phyloP scores from a whole-genome alignment of 2,329 filamentous ascomycete genomes.

The Colletotrichum salicis region DNA sequence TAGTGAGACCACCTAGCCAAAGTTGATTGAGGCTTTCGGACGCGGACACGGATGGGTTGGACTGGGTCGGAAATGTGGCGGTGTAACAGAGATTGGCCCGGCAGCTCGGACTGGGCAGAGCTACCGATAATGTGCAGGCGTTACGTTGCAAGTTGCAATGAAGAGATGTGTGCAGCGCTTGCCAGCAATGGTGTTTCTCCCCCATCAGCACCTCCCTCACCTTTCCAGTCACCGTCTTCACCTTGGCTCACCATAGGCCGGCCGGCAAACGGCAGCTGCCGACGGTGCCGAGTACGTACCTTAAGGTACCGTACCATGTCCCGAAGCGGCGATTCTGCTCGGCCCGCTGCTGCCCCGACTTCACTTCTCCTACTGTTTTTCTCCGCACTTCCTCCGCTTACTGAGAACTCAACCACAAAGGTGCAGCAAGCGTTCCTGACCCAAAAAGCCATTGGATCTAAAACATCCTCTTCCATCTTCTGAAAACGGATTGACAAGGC shows the following conservation, averaged over 20 bases:
- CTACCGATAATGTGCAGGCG: background rate
- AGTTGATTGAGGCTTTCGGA: background rate
- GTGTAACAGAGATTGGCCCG: background rate
- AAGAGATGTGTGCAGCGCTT: no score
- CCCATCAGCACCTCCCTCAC: background rate
- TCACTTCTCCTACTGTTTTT: background rate
- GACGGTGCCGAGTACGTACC: background rate
- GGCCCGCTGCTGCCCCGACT: background rate
- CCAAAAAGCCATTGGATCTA: background rate
- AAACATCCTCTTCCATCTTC: background rate
- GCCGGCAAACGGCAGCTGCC: background rate
- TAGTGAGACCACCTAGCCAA: conserved; percentile 13
- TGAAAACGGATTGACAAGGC: background rate
- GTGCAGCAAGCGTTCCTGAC: conserved; percentile 5
- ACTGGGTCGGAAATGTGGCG: background rate
- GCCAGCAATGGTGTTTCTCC: no score
- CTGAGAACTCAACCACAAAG: background rate
- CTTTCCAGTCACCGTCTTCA: background rate
- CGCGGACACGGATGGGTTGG: background rate
- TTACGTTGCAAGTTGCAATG: background rate
- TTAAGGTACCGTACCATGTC: background rate
- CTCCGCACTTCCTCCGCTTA: conserved; percentile 2
- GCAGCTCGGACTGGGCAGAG: background rate
- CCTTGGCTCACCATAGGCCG: background rate
- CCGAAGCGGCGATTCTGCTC: background rate